phyloP scores from a whole-genome alignment of 2,329 filamentous ascomycete species.

The Cladophialophora psammophila region DNA sequence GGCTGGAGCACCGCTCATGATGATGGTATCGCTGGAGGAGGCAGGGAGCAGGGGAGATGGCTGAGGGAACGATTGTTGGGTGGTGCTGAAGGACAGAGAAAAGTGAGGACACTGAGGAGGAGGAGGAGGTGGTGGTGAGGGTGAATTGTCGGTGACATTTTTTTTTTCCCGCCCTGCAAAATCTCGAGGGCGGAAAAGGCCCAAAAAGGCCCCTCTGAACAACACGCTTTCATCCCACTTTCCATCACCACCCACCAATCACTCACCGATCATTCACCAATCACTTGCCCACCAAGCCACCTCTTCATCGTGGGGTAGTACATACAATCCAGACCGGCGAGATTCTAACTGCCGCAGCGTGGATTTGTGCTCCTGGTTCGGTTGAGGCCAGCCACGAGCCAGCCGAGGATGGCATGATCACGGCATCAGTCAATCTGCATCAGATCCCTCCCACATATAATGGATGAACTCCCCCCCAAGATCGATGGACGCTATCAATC shows the following conservation, averaged over 20 bases:
- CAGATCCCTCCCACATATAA: constrained; percentile 8
- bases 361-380: not conserved
- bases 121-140: not conserved
- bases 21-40: constrained; percentile 17
- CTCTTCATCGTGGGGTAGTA: not conserved
- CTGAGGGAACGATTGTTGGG: not conserved
- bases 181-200: not conserved
- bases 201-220: constrained; percentile 18
- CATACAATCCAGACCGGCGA: not conserved
- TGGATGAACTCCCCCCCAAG: not conserved
- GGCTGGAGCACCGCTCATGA: constrained; percentile 75
- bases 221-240: constrained; percentile 13
- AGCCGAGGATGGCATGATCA: constrained; percentile 10
- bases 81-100: constrained; percentile 5
- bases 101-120: constrained; percentile 4
- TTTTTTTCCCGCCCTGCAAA: constrained; percentile 10
- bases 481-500: constrained; percentile 3
- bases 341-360: not conserved
- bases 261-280: not conserved
- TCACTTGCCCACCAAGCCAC: not conserved
- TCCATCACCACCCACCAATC: constrained; percentile 9
- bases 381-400: not conserved
- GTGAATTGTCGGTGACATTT: constrained; percentile 24
- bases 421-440: constrained; percentile 14
- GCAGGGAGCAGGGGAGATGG: not conserved